Percentiles rank a stretch among this genome's conserved stretches.
Conservation (phyloP, 805 yeast species). For the Teunomyces atbi region DNA sequence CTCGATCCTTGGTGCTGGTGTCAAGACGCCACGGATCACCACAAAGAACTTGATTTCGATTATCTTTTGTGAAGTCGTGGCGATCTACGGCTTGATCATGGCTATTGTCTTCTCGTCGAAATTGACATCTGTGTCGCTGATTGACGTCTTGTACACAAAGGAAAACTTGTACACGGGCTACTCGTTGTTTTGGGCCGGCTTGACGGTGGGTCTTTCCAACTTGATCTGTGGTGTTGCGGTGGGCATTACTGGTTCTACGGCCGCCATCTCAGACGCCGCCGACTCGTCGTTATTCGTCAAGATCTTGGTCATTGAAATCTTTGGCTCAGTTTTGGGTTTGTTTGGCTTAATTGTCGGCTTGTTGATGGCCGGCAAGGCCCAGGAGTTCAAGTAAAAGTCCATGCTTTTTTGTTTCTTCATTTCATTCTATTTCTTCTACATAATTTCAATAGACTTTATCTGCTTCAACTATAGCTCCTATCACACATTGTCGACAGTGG, state of each 20-base stretch:
- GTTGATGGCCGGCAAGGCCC: conserved; percentile 94
- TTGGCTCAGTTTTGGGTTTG: conserved; percentile 93
- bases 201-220: conserved; percentile 91
- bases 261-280: conserved; percentile 97
- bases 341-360: conserved; percentile 96
- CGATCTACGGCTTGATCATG: conserved; percentile 96
- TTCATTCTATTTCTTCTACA: conserved; percentile 4
- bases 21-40: conserved; percentile 94
- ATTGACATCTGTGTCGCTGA: conserved; percentile 59
- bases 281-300: conserved; percentile 93
- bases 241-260: conserved; percentile 98
- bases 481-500: too few relatives aligned
- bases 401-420: background rate
- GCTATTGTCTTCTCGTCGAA: conserved; percentile 96
- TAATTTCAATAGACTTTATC: conserved; percentile 1
- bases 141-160: conserved; percentile 64
- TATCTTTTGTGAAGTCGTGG: conserved; percentile 98
- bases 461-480: background rate
- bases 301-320: conserved; percentile 94
- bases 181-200: conserved; percentile 96
- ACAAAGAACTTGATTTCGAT: conserved; percentile 95
- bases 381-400: conserved; percentile 70
- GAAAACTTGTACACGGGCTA: conserved; percentile 92
- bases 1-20: conserved; percentile 96
- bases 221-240: conserved; percentile 96